Evolutionary conservation across 805 yeast genomes (phyloP).

Genomic region (Metschnikowia cerradonensis): DNA sequence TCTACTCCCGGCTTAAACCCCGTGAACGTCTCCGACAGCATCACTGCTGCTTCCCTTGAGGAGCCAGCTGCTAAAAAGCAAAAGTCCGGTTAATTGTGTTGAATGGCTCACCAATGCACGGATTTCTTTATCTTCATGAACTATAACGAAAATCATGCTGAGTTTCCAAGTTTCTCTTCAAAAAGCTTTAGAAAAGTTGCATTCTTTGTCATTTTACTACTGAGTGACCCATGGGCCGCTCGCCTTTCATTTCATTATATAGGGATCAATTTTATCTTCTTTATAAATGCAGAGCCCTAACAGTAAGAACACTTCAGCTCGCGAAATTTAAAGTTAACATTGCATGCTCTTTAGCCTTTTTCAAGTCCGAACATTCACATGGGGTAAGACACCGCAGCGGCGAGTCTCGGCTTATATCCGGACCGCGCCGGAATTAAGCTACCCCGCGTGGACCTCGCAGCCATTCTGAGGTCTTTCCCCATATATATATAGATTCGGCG

Average conservation of each 20-base stretch:
- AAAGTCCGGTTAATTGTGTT: constrained; percentile 23
- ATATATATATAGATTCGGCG: not conserved
- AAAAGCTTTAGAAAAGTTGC: constrained; percentile 5
- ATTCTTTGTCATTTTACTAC: constrained; percentile 3
- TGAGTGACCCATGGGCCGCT: not conserved
- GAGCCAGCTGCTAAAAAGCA: constrained; percentile 40
- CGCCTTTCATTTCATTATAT: constrained; percentile 9
- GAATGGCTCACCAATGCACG: constrained; percentile 6
- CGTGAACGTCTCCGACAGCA: constrained; percentile 13
- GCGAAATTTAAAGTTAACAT: too few species aligned
- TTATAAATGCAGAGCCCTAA: constrained; percentile 7
- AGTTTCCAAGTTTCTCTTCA: constrained; percentile 8
- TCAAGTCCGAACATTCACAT: not conserved
- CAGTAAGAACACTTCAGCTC: not conserved
- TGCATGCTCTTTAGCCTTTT: not conserved
- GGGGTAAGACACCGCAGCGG: not conserved
- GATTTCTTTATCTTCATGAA: constrained; percentile 5
- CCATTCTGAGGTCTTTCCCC: not conserved
- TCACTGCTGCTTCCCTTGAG: constrained; percentile 22
- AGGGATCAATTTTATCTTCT: not conserved
- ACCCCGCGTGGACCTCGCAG: not conserved
- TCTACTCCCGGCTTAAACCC: constrained; percentile 30
- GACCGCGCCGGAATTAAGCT: not conserved
- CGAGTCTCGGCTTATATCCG: not conserved
- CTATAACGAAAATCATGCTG: constrained; percentile 7